Conservation (phyloP, 2,329 filamentous ascomycete species). For the Aspergillus caelatus region DNA sequence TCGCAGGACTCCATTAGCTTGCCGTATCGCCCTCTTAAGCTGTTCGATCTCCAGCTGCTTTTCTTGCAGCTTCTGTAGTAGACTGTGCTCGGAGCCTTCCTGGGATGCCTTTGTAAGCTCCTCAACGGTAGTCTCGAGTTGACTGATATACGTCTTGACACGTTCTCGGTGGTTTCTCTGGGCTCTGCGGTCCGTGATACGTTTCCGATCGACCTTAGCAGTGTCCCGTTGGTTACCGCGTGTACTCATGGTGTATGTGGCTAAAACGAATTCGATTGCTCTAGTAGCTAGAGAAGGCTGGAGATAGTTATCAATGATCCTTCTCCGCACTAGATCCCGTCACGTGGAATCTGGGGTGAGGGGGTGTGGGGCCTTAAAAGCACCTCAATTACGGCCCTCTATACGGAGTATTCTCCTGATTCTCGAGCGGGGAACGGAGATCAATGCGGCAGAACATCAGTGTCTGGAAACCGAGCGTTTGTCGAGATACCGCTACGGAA, state of each 20-base stretch:
- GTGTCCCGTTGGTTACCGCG: not conserved
- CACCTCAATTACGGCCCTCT: not conserved
- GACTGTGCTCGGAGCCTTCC: not conserved
- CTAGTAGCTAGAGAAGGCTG: not conserved
- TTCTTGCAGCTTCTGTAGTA: not conserved
- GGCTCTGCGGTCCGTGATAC: slow-evolving; percentile 16
- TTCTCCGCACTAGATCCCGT: not conserved
- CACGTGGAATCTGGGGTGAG: not conserved
- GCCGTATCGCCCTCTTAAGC: not conserved
- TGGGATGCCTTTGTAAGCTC: not conserved
- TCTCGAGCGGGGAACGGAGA: not conserved
- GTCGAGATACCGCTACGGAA: no score
- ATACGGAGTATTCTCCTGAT: not conserved
- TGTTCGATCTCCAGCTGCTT: not conserved
- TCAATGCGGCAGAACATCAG: no score
- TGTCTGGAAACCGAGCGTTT: no score
- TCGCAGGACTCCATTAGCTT: not conserved
- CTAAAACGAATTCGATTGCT: not conserved
- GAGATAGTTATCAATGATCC: not conserved
- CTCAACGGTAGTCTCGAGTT: slow-evolving; percentile 7
- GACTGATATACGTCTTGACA: slow-evolving; percentile 16
- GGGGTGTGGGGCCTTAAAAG: no score
- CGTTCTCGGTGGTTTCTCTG: slow-evolving; percentile 17
- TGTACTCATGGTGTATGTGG: not conserved
- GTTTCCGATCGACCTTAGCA: slow-evolving; percentile 12